A percentile compares a stretch with the other conserved stretches of the same genome.
phyloP scores from a whole-genome alignment of 2,329 filamentous ascomycete species.

The Volutella citrinella region DNA sequence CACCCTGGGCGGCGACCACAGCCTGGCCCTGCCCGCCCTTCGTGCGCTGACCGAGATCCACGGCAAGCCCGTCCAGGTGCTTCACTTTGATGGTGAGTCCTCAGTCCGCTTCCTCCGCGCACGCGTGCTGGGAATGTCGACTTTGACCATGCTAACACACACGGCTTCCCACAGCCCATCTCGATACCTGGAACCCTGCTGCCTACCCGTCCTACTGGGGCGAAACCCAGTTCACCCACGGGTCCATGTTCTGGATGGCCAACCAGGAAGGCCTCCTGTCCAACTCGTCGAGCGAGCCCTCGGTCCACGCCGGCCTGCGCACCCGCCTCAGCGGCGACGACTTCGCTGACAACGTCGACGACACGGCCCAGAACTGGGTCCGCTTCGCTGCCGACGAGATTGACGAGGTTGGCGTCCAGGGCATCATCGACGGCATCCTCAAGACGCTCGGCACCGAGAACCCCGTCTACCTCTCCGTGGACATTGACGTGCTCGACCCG shows the following conservation, averaged over 20 bases:
- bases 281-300: constrained; percentile 65
- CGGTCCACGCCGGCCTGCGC: constrained; percentile 79
- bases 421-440: constrained; percentile 70
- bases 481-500: constrained; percentile 86
- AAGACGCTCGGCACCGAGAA: constrained; percentile 68
- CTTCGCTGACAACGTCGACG: constrained; percentile 67
- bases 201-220: constrained; percentile 78
- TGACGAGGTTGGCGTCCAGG: constrained; percentile 72
- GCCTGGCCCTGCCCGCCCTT: constrained; percentile 66
- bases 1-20: constrained; percentile 72
- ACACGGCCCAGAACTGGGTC: constrained; percentile 73
- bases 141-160: too few relatives aligned
- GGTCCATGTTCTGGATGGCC: constrained; percentile 89
- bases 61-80: constrained; percentile 61
- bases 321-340: constrained; percentile 68
- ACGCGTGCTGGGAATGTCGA: too few relatives aligned
- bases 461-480: constrained; percentile 75
- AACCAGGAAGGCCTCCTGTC: constrained; percentile 75
- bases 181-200: constrained; percentile 82
- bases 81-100: constrained; percentile 63
- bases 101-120: too few relatives aligned
- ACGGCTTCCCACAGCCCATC: constrained; percentile 56
- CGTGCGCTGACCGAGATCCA: constrained; percentile 62
- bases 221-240: constrained; percentile 71
- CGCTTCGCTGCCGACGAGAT: constrained; percentile 81